phyloP scores from a whole-genome alignment of 768 basidiomycete genomes.

The Suillus clintonianus region DNA sequence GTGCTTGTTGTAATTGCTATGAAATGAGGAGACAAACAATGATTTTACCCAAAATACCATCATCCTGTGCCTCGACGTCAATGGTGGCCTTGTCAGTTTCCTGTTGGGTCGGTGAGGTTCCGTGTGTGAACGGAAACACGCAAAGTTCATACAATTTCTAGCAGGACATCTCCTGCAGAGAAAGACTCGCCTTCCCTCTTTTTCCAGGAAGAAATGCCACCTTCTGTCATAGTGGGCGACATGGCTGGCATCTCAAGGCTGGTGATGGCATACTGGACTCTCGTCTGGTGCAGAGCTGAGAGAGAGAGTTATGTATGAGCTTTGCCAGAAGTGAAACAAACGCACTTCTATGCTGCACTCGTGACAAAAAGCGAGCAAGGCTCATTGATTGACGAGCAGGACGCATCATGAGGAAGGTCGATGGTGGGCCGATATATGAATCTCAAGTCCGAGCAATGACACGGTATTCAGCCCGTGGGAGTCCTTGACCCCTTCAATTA shows the following conservation, averaged over 20 bases:
- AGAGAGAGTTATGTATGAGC: neutral
- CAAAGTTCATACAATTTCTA: conserved; percentile 75
- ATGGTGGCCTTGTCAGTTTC: conserved; percentile 96
- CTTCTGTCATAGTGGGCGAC: conserved; percentile 97
- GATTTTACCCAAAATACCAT: conserved; percentile 93
- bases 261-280: conserved; percentile 60
- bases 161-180: conserved; percentile 76
- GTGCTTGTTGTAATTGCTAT: neutral
- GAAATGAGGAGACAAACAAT: conserved; percentile 53
- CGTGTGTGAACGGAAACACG: neutral
- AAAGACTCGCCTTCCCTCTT: conserved; percentile 83
- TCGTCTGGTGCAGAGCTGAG: conserved; percentile 50
- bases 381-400: conserved; percentile 13
- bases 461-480: neutral
- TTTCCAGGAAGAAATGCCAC: conserved; percentile 91
- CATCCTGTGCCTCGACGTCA: conserved; percentile 98
- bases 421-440: neutral
- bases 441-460: neutral
- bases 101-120: conserved; percentile 39
- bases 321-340: neutral
- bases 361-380: conserved; percentile 12
- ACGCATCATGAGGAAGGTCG: conserved; percentile 2
- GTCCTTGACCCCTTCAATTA: neutral
- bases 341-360: conserved; percentile 11
- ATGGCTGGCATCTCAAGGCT: conserved; percentile 93